Base-by-base conservation (phyloP, 257 asterid genomes). In the Penstemon davidsonii region DNA sequence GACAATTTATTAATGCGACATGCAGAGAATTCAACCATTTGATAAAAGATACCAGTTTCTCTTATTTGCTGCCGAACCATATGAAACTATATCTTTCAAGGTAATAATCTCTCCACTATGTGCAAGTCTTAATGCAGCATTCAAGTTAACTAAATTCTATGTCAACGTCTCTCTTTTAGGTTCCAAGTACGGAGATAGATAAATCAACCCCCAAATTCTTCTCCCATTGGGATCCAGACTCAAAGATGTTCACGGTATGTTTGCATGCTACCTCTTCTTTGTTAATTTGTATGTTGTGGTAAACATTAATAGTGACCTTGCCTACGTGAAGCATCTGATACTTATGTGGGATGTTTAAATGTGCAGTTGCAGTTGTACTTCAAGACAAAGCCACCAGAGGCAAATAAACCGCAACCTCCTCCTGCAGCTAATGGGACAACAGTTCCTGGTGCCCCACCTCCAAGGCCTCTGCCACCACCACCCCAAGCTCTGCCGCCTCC, bases 221-320 rank as follows among this genome's bases (percentile, higher is more conserved):
- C 82, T 87, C 99, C 41, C 96, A 91, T 69, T 94, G 98, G 99
- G 98, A 89, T 80, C 96, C 96, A 44, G 99, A 94, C 80, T 84
- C 98, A 0, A 91, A 94, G 83, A 94, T 91, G 99, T 94, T 94
- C 75, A 91, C 97, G 73, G 96, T 92, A 74, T 7, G 85, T 67
- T 19, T 46, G 60, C 50, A 46, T 62, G 43, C 71, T 36, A 7
- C 51, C 52, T 11, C 55, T 44, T 72, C n/a, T 12, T 13, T 62
- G 43, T 13, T 0, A 55, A 36, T 64, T 67, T 56, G 4, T 54
- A 54, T 47, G 25, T 54, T 13, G 18, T 38, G 4, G 25, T 53
- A 44, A 59, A 44, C 15, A 19, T 55, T 18, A 49, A 36, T 46
- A 41, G 51, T 62, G 51, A 54, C 40, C 54, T 50, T 60, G 37